Conservation (phyloP, 352 stramenopile genomes). For the Globisporangium megalacanthum region DNA sequence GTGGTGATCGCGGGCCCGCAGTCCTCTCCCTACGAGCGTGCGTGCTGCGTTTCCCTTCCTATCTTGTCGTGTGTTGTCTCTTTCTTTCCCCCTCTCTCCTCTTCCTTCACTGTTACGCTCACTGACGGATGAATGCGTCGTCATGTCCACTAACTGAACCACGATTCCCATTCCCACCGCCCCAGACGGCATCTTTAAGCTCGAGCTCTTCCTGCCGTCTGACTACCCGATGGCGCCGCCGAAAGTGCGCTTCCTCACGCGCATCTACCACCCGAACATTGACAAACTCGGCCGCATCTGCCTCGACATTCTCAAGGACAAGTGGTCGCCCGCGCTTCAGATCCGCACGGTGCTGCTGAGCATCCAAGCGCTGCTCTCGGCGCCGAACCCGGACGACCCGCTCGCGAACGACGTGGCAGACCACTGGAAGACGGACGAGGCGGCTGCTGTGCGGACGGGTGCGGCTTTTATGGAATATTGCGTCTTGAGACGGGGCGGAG, state of each 20-base stretch:
- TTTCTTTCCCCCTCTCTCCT: background rate
- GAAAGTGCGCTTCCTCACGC: conserved; percentile 97
- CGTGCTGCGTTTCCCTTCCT: conserved; percentile 14
- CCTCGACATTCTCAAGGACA: conserved; percentile 99
- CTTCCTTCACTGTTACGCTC: background rate
- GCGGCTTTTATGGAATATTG: background rate
- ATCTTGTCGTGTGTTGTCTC: background rate
- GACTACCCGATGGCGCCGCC: conserved; percentile 98
- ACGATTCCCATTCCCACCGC: background rate
- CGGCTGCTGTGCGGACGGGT: conserved; percentile 85
- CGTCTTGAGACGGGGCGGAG: too few species aligned
- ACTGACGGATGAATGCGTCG: background rate
- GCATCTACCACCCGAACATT: conserved; percentile 99
- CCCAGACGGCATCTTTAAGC: conserved; percentile 89
- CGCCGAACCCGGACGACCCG: conserved; percentile 96
- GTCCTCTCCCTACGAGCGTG: conserved; percentile 94
- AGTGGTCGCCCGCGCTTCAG: conserved; percentile 98
- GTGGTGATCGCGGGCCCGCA: conserved; percentile 96
- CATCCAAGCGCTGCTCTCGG: conserved; percentile 95
- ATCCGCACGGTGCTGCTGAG: conserved; percentile 97
- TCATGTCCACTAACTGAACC: background rate
- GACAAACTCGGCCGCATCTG: conserved; percentile 98
- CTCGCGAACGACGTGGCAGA: conserved; percentile 97
- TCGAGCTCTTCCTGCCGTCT: conserved; percentile 96
- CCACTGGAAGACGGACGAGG: conserved; percentile 96